These are phyloP conservation scores for Margaritispora aquatica DNA, from an alignment of 495 filamentous ascomycete genomes.

Conservation along the genomic window DNA sequence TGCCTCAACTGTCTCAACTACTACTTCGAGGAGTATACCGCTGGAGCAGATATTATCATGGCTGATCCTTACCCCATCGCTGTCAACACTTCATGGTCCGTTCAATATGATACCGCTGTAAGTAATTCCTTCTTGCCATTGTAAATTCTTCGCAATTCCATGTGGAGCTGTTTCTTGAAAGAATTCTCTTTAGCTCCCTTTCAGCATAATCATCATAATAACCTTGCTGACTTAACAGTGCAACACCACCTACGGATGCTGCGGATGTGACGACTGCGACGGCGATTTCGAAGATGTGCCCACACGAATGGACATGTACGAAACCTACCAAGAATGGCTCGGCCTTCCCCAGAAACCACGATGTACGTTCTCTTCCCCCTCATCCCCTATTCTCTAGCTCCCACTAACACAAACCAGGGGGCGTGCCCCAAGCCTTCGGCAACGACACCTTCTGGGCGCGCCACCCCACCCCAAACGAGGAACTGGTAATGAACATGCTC, in stretches of 20 bases:
- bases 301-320: conserved; percentile 42
- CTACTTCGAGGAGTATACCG: conserved; percentile 52
- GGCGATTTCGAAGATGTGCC: conserved; percentile 50
- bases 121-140: too few species aligned
- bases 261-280: conserved; percentile 62
- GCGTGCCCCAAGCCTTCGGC: conserved; percentile 58
- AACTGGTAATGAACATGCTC: conserved; percentile 51
- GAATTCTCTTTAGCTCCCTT: too few species aligned
- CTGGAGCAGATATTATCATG: conserved; percentile 59
- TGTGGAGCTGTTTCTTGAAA: too few species aligned
- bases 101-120: conserved; percentile 39
- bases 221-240: too few species aligned
- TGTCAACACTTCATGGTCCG: conserved; percentile 44
- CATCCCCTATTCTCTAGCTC: neutral
- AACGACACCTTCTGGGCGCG: conserved; percentile 54
- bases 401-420: conserved; percentile 24
- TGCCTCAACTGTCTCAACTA: conserved; percentile 66
- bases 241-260: conserved; percentile 61
- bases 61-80: conserved; percentile 60
- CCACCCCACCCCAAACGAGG: conserved; percentile 48
- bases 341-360: conserved; percentile 44
- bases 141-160: too few species aligned
- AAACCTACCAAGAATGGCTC: conserved; percentile 37
- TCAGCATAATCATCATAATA: too few species aligned
- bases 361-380: conserved; percentile 12